Percentiles rank a stretch among this genome's conserved stretches.
Conservation (phyloP, 495 filamentous ascomycete genomes). For the Aspergillus steynii region DNA sequence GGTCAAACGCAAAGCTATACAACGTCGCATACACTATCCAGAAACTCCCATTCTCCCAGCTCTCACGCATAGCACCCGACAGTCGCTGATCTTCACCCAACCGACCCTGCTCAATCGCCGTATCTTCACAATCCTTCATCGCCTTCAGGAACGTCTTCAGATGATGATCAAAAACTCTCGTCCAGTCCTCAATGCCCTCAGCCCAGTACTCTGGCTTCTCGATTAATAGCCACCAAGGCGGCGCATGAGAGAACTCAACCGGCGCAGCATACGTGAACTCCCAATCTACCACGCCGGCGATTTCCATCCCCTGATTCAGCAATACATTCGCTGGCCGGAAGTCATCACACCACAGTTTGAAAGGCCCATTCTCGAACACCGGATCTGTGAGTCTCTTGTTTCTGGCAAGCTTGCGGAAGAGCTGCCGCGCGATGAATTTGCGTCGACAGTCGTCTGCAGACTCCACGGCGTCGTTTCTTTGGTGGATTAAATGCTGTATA, state of each 20-base stretch:
- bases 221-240: slow-evolving; percentile 48
- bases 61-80: slow-evolving; percentile 20
- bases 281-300: slow-evolving; percentile 18
- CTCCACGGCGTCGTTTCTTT: slow-evolving; percentile 43
- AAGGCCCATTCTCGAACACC: slow-evolving; percentile 15
- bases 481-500: slow-evolving; percentile 36
- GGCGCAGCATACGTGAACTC: slow-evolving; percentile 24
- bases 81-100: slow-evolving; percentile 12
- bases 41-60: slow-evolving; percentile 26
- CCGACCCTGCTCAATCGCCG: slow-evolving; percentile 8
- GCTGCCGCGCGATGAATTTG: slow-evolving; percentile 42
- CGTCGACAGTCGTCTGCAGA: slow-evolving; percentile 42
- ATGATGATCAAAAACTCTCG: slow-evolving; percentile 7
- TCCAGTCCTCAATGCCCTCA: slow-evolving; percentile 15
- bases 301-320: slow-evolving; percentile 14
- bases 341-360: slow-evolving; percentile 26
- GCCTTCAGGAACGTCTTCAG: slow-evolving; percentile 15
- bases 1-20: slow-evolving; percentile 20
- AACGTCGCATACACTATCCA: slow-evolving; percentile 20
- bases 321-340: slow-evolving; percentile 32
- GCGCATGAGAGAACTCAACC: slow-evolving; percentile 27
- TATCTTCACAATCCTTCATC: slow-evolving; percentile 13
- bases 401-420: slow-evolving; percentile 36
- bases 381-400: slow-evolving; percentile 20
- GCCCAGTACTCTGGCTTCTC: slow-evolving; percentile 35